Evolutionary conservation across 805 yeast species (phyloP), one percentile per base, ranked within the genome.

Genomic region (Candida vaughaniae): DNA sequence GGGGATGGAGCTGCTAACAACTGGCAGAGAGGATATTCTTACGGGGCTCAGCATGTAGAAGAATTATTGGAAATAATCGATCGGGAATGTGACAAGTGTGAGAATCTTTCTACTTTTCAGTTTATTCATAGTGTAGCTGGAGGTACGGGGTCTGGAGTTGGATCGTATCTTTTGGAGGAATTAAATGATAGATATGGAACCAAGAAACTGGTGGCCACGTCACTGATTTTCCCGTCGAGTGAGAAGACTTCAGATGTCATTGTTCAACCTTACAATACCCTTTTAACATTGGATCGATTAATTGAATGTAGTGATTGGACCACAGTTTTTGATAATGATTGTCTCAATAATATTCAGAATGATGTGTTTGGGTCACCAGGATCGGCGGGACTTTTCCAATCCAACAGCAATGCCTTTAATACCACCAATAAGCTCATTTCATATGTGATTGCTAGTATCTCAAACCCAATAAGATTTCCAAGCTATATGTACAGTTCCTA

Each of bases 81-180:
- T 53, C 73, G 93, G 38, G 97, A 93, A 51, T 72, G 89, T 27
- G 99, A 93, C 53, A 81, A 85, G 22, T 82, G 95, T 47, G 98
- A 95, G 45, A 83, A 83, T 38, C 65, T 89, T 36, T 93, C 90
- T 46, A 95, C 95, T 4, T 93, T 93, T 58, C 95, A 89, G 66
- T 64, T 93, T 46, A 60, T 90, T 35, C 99, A 93, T 61, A 85
- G 96, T 3, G 95, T 93, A 4, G 98, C 97, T 0, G 99, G 99
- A 25, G 99, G 99, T 26, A 93, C 99, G 0, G 99, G 99, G 0
- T 85, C 96, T 0, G 99, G 99, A 3, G 77, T 89, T 25, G 99
- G 99, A 1, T 85, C 95, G 0, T 75, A 76, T 39, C 49, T 93
- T 29, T 61, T 93, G 25, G 97, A 93, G 56, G 67, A 79, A 11